Evolutionary conservation across 2,329 filamentous ascomycete genomes (phyloP).

Genomic region (Nemania sp.): DNA sequence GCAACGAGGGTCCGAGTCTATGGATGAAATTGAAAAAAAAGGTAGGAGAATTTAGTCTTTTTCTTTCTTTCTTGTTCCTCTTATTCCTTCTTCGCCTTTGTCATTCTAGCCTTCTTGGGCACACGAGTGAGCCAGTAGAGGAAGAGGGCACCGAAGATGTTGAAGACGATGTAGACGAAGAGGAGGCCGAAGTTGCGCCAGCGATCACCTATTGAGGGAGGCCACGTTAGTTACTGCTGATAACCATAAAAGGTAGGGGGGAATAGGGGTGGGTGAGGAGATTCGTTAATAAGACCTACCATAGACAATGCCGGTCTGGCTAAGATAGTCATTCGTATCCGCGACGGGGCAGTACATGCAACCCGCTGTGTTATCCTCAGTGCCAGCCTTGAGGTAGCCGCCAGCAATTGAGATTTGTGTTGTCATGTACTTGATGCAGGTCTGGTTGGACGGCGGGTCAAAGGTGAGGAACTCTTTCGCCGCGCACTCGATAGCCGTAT

Average conservation of each 20-base stretch:
- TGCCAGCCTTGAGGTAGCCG: constrained; percentile 39
- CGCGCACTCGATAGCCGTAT: constrained; percentile 63
- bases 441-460: constrained; percentile 56
- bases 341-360: constrained; percentile 51
- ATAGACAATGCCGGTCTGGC: constrained; percentile 49
- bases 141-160: constrained; percentile 55
- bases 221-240: constrained; percentile 18
- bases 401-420: constrained; percentile 55
- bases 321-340: constrained; percentile 46
- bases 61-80: constrained; percentile 9
- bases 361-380: constrained; percentile 46
- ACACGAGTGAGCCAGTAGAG: constrained; percentile 58
- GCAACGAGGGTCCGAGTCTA: not conserved
- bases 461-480: constrained; percentile 67
- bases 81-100: constrained; percentile 38
- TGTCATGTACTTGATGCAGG: constrained; percentile 60
- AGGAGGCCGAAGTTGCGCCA: constrained; percentile 64
- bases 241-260: not conserved
- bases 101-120: constrained; percentile 45
- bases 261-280: not conserved
- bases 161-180: constrained; percentile 60
- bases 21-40: not conserved
- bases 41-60: not conserved
- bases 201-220: constrained; percentile 42
- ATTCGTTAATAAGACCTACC: constrained; percentile 30